Evolutionary conservation across 2,329 filamentous ascomycete species (phyloP).

Genomic region (Cladophialophora carrionii): DNA sequence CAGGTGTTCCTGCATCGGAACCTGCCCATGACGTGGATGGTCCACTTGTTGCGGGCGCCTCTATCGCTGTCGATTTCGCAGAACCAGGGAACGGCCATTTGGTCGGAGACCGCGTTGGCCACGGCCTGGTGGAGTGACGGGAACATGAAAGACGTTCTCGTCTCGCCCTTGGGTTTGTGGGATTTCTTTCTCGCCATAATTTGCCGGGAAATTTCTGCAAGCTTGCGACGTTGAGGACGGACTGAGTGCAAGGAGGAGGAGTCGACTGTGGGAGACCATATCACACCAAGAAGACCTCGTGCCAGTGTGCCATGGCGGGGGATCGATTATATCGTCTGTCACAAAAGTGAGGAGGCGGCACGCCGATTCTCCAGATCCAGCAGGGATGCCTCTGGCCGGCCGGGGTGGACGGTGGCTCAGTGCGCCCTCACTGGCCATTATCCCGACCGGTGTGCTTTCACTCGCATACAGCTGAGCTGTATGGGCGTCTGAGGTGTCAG

Average conservation of each 20-base stretch:
- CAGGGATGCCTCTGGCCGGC: background rate
- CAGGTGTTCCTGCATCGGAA: constrained; percentile 48
- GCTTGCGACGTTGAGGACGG: background rate
- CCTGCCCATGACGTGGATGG: constrained; percentile 51
- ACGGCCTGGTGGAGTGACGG: constrained; percentile 27
- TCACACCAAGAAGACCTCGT: too few species aligned
- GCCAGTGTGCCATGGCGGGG: too few species aligned
- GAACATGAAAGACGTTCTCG: constrained; percentile 29
- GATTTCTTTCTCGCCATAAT: constrained; percentile 25
- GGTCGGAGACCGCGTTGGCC: constrained; percentile 30
- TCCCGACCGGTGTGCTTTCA: background rate
- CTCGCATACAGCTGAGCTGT: background rate
- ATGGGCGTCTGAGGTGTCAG: background rate
- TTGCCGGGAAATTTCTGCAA: background rate
- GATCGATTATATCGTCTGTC: too few species aligned
- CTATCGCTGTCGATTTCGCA: constrained; percentile 40
- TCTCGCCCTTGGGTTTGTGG: constrained; percentile 17
- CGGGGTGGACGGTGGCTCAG: too few species aligned
- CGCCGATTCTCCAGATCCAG: background rate
- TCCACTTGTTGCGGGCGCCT: constrained; percentile 40
- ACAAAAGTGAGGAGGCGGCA: background rate
- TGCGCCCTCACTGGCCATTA: background rate
- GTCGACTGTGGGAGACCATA: too few species aligned
- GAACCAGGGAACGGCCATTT: constrained; percentile 43
- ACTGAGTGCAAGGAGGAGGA: background rate